These are phyloP conservation scores for Gloeopeniophorella convolvens DNA, from an alignment of 768 basidiomycete genomes.

Conservation along the genomic window DNA sequence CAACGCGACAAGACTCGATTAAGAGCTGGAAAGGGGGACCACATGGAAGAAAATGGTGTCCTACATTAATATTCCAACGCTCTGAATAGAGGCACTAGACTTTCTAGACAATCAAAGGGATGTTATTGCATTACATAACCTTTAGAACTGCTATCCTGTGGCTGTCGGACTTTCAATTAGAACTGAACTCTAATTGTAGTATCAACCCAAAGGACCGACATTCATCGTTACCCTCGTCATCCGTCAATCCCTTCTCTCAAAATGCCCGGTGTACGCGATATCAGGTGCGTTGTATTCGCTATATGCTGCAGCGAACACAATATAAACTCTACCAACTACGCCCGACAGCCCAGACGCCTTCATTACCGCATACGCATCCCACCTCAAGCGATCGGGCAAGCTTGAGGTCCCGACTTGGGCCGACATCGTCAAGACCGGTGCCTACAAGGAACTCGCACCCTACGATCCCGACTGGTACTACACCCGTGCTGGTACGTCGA, in stretches of 20 bases:
- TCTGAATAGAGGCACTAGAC: too few relatives aligned
- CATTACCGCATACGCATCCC: conserved; percentile 90
- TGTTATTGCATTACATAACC: conserved; percentile 19
- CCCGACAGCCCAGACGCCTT: conserved; percentile 78
- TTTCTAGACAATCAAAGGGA: too few relatives aligned
- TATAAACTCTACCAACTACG: neutral
- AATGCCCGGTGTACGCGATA: conserved; percentile 44
- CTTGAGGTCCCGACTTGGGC: conserved; percentile 99
- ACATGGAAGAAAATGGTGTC: too few relatives aligned
- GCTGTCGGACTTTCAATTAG: conserved; percentile 13
- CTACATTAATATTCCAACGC: neutral
- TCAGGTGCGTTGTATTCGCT: conserved; percentile 30
- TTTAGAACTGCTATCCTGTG: conserved; percentile 16
- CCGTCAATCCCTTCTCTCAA: conserved; percentile 22
- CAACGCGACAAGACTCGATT: too few relatives aligned
- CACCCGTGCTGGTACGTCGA: conserved; percentile 83
- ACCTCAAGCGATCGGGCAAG: conserved; percentile 97
- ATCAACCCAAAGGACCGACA: too few relatives aligned
- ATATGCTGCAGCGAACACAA: neutral
- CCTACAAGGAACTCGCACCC: conserved; percentile 96
- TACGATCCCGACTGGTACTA: conserved; percentile 99
- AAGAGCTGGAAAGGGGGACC: too few relatives aligned
- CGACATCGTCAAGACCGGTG: conserved; percentile 96
- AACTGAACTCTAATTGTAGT: conserved; percentile 16
- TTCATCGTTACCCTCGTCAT: conserved; percentile 10